A percentile compares a stretch with the other conserved stretches of the same genome.
Conservation (phyloP, 1,139 yeast species). For the Fermentozyma sake region DNA sequence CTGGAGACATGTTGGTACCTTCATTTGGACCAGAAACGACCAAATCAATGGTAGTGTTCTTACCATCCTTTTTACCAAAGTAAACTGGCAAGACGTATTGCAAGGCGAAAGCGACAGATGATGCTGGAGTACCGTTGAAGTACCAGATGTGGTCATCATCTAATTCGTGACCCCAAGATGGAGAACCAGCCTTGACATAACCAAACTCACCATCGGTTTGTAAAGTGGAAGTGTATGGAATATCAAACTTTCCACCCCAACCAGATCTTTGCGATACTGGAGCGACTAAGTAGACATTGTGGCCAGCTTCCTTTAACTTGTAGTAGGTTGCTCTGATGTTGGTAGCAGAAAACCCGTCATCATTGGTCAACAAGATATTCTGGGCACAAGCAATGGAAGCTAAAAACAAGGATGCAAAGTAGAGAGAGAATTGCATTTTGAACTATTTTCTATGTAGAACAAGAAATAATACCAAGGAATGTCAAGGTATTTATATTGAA, state of each 20-base stretch:
- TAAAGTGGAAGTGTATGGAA: constrained; percentile 40
- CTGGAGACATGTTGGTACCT: constrained; percentile 41
- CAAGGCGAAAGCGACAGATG: constrained; percentile 40
- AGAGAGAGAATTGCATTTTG: constrained; percentile 11
- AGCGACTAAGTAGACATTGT: constrained; percentile 51
- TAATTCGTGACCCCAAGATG: constrained; percentile 46
- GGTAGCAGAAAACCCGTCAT: constrained; percentile 57
- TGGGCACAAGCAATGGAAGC: constrained; percentile 22
- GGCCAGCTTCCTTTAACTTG: constrained; percentile 51
- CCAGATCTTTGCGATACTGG: constrained; percentile 60
- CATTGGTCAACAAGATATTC: constrained; percentile 54
- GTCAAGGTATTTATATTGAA: constrained; percentile 3
- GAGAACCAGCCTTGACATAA: constrained; percentile 39
- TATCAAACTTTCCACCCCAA: constrained; percentile 49
- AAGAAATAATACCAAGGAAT: neutral
- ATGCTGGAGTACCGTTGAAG: constrained; percentile 47
- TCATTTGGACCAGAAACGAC: constrained; percentile 47
- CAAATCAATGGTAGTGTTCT: constrained; percentile 33
- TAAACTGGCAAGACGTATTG: constrained; percentile 37
- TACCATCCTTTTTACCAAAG: constrained; percentile 25
- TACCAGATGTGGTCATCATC: constrained; percentile 44
- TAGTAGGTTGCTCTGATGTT: constrained; percentile 58
- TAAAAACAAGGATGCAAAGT: constrained; percentile 9
- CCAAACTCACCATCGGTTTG: constrained; percentile 38
- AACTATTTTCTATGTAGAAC: neutral